Base-by-base conservation (phyloP, 345 rosid species). In the Hibiscus syriacus region DNA sequence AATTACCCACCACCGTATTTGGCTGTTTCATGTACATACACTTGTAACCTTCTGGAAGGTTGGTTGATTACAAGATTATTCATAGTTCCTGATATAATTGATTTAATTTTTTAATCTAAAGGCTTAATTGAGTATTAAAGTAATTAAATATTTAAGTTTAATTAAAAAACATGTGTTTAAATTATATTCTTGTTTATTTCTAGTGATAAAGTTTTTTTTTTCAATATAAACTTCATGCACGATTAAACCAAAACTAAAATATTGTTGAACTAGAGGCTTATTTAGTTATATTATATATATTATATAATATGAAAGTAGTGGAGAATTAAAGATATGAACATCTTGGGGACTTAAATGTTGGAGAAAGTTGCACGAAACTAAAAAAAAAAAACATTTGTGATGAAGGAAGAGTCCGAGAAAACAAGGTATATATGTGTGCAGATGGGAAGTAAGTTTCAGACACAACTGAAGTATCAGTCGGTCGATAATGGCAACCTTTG, bases 401-500 rank as follows among this genome's bases (percentile, higher is more conserved):
- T 14, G 39, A 22, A 52, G 38, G 22, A 72, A 17, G 45, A 20
- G n/a, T 20, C 14, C 2, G 5, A 25, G 27, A 23, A 30, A n/a
- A 9, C n/a, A 66, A 66, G 53, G 52, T 46, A 9, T 32, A 20
- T 22, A 7, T 55, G 0, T 54, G 29, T 43, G 63, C 43, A 74
- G 84, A 53, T 78, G 82, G 70, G 77, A 71, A 63, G 81, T 74
- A 74, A 6, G 64, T 80, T 76, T 78, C 84, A 76, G 72, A 26
- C 62, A 38, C 45, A 66, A 53, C 9, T 11, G 39, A 10, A 17
- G 71, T 64, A 11, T 2, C 56, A 62, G 77, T 78, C 79, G 72
- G 39, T 71, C 70, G 81, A 76, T 55, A 77, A 46, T 57, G 73
- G 53, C 58, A 64, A 30, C 63, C 59, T 30, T 25, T 5, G 29